Evolutionary conservation across 306 rosid species (phyloP).

Genomic region (Casuarina glauca): DNA sequence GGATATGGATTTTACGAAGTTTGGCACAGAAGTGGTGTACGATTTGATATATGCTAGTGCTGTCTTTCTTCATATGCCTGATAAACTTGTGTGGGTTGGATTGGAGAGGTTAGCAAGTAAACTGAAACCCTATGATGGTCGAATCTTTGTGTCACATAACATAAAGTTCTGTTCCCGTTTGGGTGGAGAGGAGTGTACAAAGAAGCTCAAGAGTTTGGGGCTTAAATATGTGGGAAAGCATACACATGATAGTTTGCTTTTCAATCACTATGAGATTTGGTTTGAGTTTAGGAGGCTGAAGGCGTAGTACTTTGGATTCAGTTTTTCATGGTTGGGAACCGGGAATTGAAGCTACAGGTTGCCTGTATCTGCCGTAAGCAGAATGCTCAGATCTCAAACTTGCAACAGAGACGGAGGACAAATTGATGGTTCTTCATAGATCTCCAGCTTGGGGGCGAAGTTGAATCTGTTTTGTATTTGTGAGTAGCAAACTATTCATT

Average conservation of each 20-base stretch:
- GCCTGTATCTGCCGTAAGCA: constrained; percentile 1
- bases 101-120: constrained; percentile 66
- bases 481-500: constrained; percentile 9
- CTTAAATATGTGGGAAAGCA: constrained; percentile 77
- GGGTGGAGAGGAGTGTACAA: constrained; percentile 82
- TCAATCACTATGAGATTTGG: constrained; percentile 94
- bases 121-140: constrained; percentile 66
- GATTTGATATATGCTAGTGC: constrained; percentile 93
- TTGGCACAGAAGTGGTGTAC: constrained; percentile 51
- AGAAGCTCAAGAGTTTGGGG: constrained; percentile 64
- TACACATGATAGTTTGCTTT: constrained; percentile 86
- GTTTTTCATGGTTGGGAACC: constrained; percentile 15
- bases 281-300: constrained; percentile 65
- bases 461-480: constrained; percentile 21
- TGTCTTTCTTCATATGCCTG: constrained; percentile 94
- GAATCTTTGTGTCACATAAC: constrained; percentile 85
- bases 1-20: constrained; percentile 70
- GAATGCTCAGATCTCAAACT: constrained; percentile 9
- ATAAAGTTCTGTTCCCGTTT: constrained; percentile 81
- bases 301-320: constrained; percentile 29
- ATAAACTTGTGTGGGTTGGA: constrained; percentile 83
- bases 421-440: constrained; percentile 8
- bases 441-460: constrained; percentile 29
- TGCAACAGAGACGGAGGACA: constrained; percentile 25
- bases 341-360: constrained; percentile 18